Evolutionary conservation across 352 stramenopile genomes (phyloP), one percentile per base, ranked within the genome.

Genomic region (Phytophthora tentaculata): DNA sequence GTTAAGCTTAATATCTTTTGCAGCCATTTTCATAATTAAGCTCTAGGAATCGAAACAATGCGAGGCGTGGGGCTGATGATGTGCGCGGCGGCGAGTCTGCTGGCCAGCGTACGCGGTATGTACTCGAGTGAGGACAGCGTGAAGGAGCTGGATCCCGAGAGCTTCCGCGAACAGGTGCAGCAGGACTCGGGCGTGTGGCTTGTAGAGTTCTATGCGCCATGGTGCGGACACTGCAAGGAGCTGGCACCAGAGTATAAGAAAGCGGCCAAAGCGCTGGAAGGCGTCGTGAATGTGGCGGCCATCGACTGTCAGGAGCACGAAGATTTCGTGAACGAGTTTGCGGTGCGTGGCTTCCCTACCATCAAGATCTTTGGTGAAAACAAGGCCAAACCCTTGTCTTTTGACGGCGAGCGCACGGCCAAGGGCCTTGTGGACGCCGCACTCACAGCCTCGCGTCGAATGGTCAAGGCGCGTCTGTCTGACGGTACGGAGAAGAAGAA

Each of bases 131-230:
- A 80, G 22, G 86, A 85, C 12, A 73, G 73, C 23, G 88, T 95
- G 23, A 90, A 88, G 67, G 37, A 91, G 32, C 72, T 95, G 45
- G 88, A 95, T 57, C 67, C 85, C 0, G 79, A 89, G 70, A 84
- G 76, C 62, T 85, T 95, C 48, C 79, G 83, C 13, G 84, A 94
- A 56, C 63, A 81, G 56, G 60, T 95, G 56, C 78, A 90, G 74
- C 77, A 86, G 79, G 84, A 90, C 73, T 76, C 79, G 5, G 84
- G 85, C 14, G 79, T 96, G 69, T 98, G 93, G 92, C 55, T 98
- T n/a, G 92, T 98, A 19, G 91, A 98, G 74, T 98, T 98, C 68
- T 98, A 97, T 55, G 95, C 95, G 51, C 95, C 95, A 43, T 98
- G 94, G 94, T 98, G 94, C 62, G 95, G 95, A 35, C 95, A 98